Base-by-base conservation (phyloP, 495 filamentous ascomycete genomes). In the Staphylotrichum tortipilum region DNA sequence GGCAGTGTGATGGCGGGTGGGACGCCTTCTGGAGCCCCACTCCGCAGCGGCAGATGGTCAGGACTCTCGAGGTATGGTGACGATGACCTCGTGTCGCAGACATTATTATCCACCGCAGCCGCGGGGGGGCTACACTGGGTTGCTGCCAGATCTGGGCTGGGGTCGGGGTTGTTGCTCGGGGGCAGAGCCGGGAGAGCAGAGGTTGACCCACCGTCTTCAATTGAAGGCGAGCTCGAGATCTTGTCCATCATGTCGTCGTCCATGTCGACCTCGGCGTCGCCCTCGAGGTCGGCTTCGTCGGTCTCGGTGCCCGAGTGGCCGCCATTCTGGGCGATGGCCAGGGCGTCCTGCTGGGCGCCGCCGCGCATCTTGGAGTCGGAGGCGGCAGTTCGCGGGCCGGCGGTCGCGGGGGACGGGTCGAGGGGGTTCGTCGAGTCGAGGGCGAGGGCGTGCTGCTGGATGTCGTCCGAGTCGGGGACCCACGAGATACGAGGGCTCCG, bases 201-300 rank as follows among this genome's bases (percentile, higher is more conserved):
- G 52, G 50, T 51, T 59, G 55, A 89, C 89, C 73, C 79, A 98
- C 92, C 92, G 78, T 99, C 94, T 68, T 92, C 88, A 66, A 99
- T 99, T 47, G 90, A 96, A 53, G 92, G 92, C 55, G 90, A 95
- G 67, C 90, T 96, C 41, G 89, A 95, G 39, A 98, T 94, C 68
- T 91, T 91, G 72, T 96, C 92, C 84, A 91, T 87, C 73, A 90
- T 86, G 62, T 97, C 92, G 56, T 87, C 83, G 59, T 95, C 91
- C 64, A 87, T 63, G 47, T 80, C 72, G 54, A 86, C 83, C 60
- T 91, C 88, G 44, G 62, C 64, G 34, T 74, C 41, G 28, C 77
- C 78, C 56, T 89, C 89, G 31, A 78, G 75, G 56, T 89, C 87
- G 34, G 73, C 81, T 54, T 87, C 75, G 49, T 86, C 87, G 43